Evolutionary conservation across 2,329 filamentous ascomycete genomes (phyloP), one percentile per base, ranked within the genome.

Genomic region (Escovopsis sp.): DNA sequence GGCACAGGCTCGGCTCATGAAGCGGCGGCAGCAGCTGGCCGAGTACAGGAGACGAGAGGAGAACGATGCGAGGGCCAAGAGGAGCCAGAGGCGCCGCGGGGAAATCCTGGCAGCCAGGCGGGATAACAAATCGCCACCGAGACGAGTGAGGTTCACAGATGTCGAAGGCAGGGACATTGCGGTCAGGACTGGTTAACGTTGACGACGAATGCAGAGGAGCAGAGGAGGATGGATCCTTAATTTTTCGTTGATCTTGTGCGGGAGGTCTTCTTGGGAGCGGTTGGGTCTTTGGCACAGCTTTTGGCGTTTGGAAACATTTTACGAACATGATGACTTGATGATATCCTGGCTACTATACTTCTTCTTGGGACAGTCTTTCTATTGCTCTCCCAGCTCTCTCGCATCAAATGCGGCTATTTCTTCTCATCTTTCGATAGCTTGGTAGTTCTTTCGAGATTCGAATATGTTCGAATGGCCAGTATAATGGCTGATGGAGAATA

Each of bases 11-110:
- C 67, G 77, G 15, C 63, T 68, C 2, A 65, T 73, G 57, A 75
- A 72, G 53, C 65, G 77, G 35, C 67, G 66, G 44, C 70, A 75
- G 55, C 77, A 81, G 56, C 67, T 82, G 51, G 69, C 68, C 9
- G 76, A 77, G 38, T 82, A 80, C 55, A 69, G 64, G 48, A 75
- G 69, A 50, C 66, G 77, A 19, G 75, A 80, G 51, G 73, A 76
- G 52, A 66, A 64, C 39, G 75, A 82, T 44, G 76, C 76, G 4
- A 64, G 77, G 39, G 69, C 72, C 0, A 64, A 60, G 48, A 65
- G 77, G 44, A 80, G 60, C 48, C 66, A 72, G 53, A 65, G 69
- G 39, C 64, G 75, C 37, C 62, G 67, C 8, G 60, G 53, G 7
- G 60, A 55, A 26, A 53, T 52, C 32, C 49, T 47, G 42, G 49